Evolutionary conservation across 306 rosid genomes (phyloP).

Genomic region (Bauhinia variegata): DNA sequence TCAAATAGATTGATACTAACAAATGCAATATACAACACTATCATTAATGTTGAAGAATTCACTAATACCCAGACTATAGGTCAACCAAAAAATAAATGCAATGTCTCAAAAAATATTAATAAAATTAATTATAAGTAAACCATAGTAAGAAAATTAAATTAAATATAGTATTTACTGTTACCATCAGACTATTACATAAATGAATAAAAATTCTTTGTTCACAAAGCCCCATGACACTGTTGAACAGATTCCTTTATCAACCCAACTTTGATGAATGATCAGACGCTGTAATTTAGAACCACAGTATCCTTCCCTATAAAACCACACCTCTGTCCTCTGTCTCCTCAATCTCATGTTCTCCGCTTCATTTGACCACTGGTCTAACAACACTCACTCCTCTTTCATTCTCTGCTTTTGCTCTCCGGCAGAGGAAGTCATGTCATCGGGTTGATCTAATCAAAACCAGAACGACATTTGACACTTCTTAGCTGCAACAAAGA

Average conservation of each 20-base stretch:
- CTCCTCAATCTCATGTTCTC: constrained; percentile 41
- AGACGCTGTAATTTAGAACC: constrained; percentile 25
- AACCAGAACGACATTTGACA: constrained; percentile 54
- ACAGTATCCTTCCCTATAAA: constrained; percentile 50
- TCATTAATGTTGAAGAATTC: no score
- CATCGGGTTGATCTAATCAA: constrained; percentile 32
- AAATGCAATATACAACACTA: no score
- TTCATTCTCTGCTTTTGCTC: constrained; percentile 27
- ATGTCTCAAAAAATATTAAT: no score
- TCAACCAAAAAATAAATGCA: no score
- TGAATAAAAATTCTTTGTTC: no score
- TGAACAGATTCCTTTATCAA: constrained; percentile 34
- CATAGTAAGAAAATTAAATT: no score
- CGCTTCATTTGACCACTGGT: constrained; percentile 64
- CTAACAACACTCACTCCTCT: constrained; percentile 37
- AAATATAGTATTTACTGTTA: no score
- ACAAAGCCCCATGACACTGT: constrained; percentile 37
- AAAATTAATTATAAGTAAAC: no score
- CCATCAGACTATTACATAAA: no score
- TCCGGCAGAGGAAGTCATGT: constrained; percentile 25
- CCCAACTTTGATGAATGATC: background rate
- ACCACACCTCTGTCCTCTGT: constrained; percentile 39
- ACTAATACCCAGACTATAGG: no score
- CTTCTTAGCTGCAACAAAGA: constrained; percentile 21
- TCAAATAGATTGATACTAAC: no score